Base-by-base conservation (phyloP, 2,329 filamentous ascomycete species). In the Botryosphaeria dothidea region DNA sequence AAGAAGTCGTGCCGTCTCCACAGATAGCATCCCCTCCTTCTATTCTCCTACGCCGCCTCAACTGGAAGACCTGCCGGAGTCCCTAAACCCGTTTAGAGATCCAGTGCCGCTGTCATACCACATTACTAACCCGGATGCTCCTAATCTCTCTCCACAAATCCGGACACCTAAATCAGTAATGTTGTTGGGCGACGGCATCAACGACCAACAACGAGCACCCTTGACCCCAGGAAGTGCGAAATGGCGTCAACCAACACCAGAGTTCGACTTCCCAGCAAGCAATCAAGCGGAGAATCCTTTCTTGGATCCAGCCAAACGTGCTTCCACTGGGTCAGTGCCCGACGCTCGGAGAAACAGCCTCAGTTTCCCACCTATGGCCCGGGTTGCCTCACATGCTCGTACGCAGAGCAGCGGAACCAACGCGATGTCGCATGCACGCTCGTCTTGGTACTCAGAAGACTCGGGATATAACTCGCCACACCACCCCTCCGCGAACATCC, bases 1-100 rank as follows among this genome's bases (percentile, higher is more conserved):
- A 5, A 60, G 56, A 21, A 25, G 34, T 3, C 63, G 63, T 46
- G 52, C 45, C 17, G 34, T 45, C 25, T 65, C 63, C 7, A 61
- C 36, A 1, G 63, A 65, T 27, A 65, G 54, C 36, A 25, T 51
- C 6, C 63, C 43, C 1, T 65, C 63, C 3, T 65, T 65, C n/a
- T 63, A 51, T n/a, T 52, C 61, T 27, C 58, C 58, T 13, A 62
- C 58, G 23, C 62, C 51, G 17, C 52, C 62, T 19, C 25, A 27
- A 19, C 27, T 64, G 41, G 38, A 46, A 21, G 56, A 60, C 27
- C 19, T 60, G 9, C 41, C 56, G 5, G 56, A 60, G 56, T 31
- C 56, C 5, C 41, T 60, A 17, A 46, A 64, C 31, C 51, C 62
- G 6, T 64, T 64, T n/a, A 56, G 38, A 29, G 62, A 64, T 52